A percentile compares a stretch with the other conserved stretches of the same genome.
These are phyloP conservation scores for Debaryomyces nepalensis DNA, from an alignment of 1,139 yeast species.

Conservation along the genomic window DNA sequence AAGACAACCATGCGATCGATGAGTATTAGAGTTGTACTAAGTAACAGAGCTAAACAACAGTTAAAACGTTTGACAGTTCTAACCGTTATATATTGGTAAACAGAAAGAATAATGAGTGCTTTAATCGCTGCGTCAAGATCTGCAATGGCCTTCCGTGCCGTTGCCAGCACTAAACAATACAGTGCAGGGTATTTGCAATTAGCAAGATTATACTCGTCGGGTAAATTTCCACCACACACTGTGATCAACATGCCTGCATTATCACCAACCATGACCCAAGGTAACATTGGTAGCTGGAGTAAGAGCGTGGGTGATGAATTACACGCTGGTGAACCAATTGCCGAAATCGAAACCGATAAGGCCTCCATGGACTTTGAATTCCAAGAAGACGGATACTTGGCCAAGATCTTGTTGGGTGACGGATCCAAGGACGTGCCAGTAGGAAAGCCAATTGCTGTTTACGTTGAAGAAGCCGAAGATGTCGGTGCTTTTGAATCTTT, in stretches of 20 bases:
- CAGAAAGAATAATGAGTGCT: slow-evolving; percentile 33
- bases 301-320: slow-evolving; percentile 87
- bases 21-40: slow-evolving; percentile 9
- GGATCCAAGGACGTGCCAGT: slow-evolving; percentile 92
- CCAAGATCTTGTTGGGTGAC: slow-evolving; percentile 83
- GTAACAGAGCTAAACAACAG: not conserved
- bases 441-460: slow-evolving; percentile 95
- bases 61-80: slow-evolving; percentile 6
- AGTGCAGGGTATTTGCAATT: slow-evolving; percentile 29
- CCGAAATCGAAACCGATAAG: slow-evolving; percentile 97
- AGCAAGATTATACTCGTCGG: slow-evolving; percentile 49
- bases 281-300: slow-evolving; percentile 87
- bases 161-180: slow-evolving; percentile 23
- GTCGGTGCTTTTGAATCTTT: slow-evolving; percentile 88
- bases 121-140: slow-evolving; percentile 40
- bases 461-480: slow-evolving; percentile 84
- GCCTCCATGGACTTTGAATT: slow-evolving; percentile 99
- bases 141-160: slow-evolving; percentile 31
- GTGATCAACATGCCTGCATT: slow-evolving; percentile 89
- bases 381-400: slow-evolving; percentile 96
- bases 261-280: slow-evolving; percentile 98
- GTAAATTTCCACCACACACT: slow-evolving; percentile 66
- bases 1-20: slow-evolving; percentile 22
- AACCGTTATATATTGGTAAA: slow-evolving; percentile 8
- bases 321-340: slow-evolving; percentile 89